Base-by-base conservation (phyloP, 352 stramenopile species). In the Phytophthora sp. region DNA sequence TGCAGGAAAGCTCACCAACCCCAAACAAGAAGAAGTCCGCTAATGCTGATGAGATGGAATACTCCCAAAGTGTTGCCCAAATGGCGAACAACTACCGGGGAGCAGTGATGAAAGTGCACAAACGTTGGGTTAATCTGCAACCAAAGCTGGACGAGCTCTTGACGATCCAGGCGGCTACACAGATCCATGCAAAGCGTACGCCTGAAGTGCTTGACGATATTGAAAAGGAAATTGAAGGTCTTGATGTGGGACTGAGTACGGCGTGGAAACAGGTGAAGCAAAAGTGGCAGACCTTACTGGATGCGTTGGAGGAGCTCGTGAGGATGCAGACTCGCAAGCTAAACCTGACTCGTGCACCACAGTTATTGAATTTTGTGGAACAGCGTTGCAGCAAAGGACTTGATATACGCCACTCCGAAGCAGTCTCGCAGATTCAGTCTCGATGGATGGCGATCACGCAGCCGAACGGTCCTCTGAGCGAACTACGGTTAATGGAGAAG, bases 361-460 rank as follows among this genome's bases (percentile, higher is more conserved):
- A 82, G 23, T 46, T 91, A 1, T 64, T 93, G 1, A 84, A 78
- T 7, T 64, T 74, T 18, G 80, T 93, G 2, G 61, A 73, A 2
- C 55, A 79, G 21, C 69, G 67, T 24, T 93, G 84, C 68, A 86
- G 68, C 44, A 82, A 84, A 47, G 84, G 84, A 1, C 67, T 93
- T 3, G 82, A 71, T 38, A 64, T 58, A 38, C 72, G 73, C 4
- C 71, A 93, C 47, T 77, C 82, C 1, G 82, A 91, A 7, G 82
- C 74, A 2, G 82, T 93, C 0, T 76, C 82, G 0, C 83, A 78
- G 8, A 77, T 91, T 9, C 84, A 93, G 46, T 91, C 90, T 45
- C 82, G 84, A 4, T 89, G 80, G 82, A 90, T 88, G 73, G 82
- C 82, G 16, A 88, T 93, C 51, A 91, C 77, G 2, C 74, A 84